Evolutionary conservation across 176 grass and related monocot species (phyloP).

Genomic region (Hyparrhenia diplandra): DNA sequence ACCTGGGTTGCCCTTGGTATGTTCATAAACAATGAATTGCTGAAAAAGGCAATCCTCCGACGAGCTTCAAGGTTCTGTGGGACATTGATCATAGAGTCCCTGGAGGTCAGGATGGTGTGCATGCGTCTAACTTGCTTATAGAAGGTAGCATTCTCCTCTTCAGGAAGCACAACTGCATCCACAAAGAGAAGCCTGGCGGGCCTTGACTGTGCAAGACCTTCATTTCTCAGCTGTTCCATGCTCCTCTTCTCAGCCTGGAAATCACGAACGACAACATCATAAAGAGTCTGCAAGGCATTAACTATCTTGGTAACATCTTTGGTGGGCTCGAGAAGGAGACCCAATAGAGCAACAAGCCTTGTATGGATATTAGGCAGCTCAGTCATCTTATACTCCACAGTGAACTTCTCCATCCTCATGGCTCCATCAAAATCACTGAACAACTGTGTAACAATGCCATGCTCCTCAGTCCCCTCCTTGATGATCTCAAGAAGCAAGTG

Average conservation of each 20-base stretch:
- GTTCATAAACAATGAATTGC: slow-evolving; percentile 98
- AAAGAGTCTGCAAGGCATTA: slow-evolving; percentile 78
- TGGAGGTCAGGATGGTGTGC: slow-evolving; percentile 79
- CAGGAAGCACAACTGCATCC: slow-evolving; percentile 61
- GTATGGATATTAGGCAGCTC: slow-evolving; percentile 51
- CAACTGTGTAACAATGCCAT: slow-evolving; percentile 54
- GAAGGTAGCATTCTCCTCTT: slow-evolving; percentile 53
- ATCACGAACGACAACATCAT: slow-evolving; percentile 75
- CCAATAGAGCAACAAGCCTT: slow-evolving; percentile 56
- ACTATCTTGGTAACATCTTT: slow-evolving; percentile 78
- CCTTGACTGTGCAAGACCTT: slow-evolving; percentile 65
- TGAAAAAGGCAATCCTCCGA: slow-evolving; percentile 85
- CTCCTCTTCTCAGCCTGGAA: slow-evolving; percentile 78
- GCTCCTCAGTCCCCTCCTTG: slow-evolving; percentile 65
- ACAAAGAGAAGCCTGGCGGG: slow-evolving; percentile 64
- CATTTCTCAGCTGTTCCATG: slow-evolving; percentile 67
- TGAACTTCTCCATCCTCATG: slow-evolving; percentile 64
- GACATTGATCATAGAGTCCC: slow-evolving; percentile 85
- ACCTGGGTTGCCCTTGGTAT: slow-evolving; percentile 90
- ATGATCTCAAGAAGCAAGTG: slow-evolving; percentile 66
- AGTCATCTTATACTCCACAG: slow-evolving; percentile 72
- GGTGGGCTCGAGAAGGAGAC: slow-evolving; percentile 45
- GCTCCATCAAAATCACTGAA: slow-evolving; percentile 67
- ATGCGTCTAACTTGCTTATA: slow-evolving; percentile 76
- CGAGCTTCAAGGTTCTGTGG: slow-evolving; percentile 88